Evolutionary conservation across 2,329 filamentous ascomycete genomes (phyloP), one percentile per base, ranked within the genome.

Genomic region (Grosmannia clavigera): DNA sequence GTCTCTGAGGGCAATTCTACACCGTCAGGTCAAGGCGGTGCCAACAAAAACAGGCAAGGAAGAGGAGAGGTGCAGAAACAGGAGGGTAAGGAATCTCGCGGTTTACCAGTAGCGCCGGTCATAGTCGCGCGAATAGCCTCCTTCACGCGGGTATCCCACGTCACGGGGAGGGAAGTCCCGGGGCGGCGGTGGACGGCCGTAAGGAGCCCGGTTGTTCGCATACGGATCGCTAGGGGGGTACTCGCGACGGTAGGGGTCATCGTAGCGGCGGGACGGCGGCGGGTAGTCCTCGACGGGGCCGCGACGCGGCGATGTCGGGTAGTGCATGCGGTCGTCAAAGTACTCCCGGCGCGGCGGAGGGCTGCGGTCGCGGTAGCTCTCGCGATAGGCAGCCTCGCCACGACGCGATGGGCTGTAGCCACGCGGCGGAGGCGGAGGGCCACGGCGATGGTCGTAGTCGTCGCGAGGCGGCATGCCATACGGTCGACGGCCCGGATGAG

Each of bases 281-380:
- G 75, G 75, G 62, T 95, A 94, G 69, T 95, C 91, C 63, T 92
- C 87, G 64, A 88, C 78, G 53, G 87, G 85, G 27, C 81, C 79
- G 64, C 87, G 86, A 65, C 88, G 86, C 53, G 88, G 87, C 63
- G 90, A 90, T 60, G 89, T 90, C 61, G 90, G 86, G 69, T 92
- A 91, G 57, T 86, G 83, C 67, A 88, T 84, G 69, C 87, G 84
- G 64, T 92, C 89, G 55, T 90, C 86, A 74, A 96, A 95, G 75
- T 96, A 95, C 62, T 92, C 88, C 66, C 90, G 86, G 62, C 87
- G 86, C 61, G 87, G 87, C 25, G 48, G 31, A 12, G 43, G 55
- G 69, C 90, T 92, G 68, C 92, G 86, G 69, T 95, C 90, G 70
- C 92, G 91, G 74, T 96, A 96, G 65, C 88, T 85, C 63, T 88